phyloP scores from a whole-genome alignment of 2,329 filamentous ascomycete species.

The Mollisiaceae sp. region DNA sequence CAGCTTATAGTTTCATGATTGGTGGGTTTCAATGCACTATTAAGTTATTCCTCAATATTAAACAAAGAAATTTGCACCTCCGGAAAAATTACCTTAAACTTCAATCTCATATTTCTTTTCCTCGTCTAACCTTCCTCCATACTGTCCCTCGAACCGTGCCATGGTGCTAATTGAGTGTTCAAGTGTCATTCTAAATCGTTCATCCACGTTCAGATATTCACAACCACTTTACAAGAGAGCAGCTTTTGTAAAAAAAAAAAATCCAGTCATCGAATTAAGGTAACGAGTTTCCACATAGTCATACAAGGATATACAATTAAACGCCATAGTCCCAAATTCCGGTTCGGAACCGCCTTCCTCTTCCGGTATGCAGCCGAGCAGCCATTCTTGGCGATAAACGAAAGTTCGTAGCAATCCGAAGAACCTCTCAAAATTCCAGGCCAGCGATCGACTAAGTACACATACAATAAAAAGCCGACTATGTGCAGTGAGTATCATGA shows the following conservation, averaged over 20 bases:
- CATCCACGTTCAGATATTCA: no score
- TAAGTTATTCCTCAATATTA: no score
- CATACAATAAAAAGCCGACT: not conserved
- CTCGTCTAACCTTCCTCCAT: no score
- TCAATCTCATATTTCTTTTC: no score
- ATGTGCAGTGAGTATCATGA: not conserved
- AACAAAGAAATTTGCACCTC: no score
- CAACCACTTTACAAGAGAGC: no score
- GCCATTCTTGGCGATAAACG: not conserved
- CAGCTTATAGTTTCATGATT: no score
- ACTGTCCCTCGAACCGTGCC: no score
- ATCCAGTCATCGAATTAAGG: not conserved
- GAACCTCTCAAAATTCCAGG: not conserved
- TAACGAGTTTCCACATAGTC: not conserved
- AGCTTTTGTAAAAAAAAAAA: not conserved
- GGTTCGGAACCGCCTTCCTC: not conserved
- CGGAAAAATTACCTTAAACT: no score
- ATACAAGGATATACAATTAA: slow-evolving; percentile 2
- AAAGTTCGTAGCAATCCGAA: not conserved
- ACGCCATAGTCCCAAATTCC: not conserved
- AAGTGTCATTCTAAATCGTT: no score
- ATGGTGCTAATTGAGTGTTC: no score
- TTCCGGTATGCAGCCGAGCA: not conserved
- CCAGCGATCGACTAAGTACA: not conserved
- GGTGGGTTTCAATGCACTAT: no score